Conservation (phyloP, 1,284 basidiomycete species). For the Austroboletus novae-zelandiae region DNA sequence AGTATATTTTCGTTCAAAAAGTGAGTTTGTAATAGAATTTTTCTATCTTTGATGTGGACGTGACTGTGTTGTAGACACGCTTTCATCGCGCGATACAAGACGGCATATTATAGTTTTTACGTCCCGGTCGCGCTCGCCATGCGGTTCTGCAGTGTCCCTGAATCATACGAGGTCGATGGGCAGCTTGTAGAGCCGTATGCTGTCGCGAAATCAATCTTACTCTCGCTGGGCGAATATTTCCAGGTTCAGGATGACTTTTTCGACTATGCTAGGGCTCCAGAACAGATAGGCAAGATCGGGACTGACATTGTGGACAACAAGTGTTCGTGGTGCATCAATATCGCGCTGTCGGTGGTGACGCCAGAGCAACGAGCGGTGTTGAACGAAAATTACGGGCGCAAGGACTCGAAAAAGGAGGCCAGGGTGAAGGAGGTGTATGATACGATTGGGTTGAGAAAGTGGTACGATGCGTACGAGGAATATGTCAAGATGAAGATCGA, state of each 20-base stretch:
- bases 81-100: conserved; percentile 97
- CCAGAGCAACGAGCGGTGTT: conserved; percentile 56
- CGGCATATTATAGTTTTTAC: conserved; percentile 98
- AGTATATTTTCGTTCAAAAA: conserved; percentile 82
- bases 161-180: conserved; percentile 39
- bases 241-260: conserved; percentile 98
- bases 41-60: too few species aligned
- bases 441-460: conserved; percentile 45
- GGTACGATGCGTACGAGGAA: conserved; percentile 69
- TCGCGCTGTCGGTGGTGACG: conserved; percentile 67
- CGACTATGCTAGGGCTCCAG: conserved; percentile 88
- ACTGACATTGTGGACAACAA: conserved; percentile 99
- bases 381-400: conserved; percentile 87
- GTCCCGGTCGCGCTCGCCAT: conserved; percentile 96
- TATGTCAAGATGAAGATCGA: conserved; percentile 58
- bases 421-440: conserved; percentile 69
- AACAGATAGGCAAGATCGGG: conserved; percentile 95
- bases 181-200: conserved; percentile 64
- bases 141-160: conserved; percentile 73
- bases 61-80: conserved; percentile 59
- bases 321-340: conserved; percentile 97
- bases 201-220: conserved; percentile 78
- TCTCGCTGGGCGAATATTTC: conserved; percentile 96
- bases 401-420: conserved; percentile 56
- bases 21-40: conserved; percentile 38